A percentile compares a stretch with the other conserved stretches of the same genome.
Evolutionary conservation across 2,329 filamentous ascomycete genomes (phyloP).

Genomic region (Alternaria tenuissima): DNA sequence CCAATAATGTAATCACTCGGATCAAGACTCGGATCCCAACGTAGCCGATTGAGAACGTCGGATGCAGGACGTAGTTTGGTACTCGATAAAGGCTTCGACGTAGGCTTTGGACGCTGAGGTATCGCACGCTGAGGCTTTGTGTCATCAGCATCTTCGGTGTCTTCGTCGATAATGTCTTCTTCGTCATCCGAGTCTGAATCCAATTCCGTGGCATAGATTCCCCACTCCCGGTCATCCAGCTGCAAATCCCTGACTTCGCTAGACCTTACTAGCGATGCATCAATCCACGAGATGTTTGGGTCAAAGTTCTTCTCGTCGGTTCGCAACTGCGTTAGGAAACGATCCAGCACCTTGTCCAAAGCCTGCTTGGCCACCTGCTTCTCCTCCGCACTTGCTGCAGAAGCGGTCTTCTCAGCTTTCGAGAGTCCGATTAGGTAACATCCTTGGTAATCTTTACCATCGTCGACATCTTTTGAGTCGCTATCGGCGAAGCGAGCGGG

Average conservation of each 20-base stretch:
- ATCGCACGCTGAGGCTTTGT: conserved; percentile 23
- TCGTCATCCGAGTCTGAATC: conserved; percentile 52
- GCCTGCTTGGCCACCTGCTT: conserved; percentile 54
- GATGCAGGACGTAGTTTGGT: conserved; percentile 48
- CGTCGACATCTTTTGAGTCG: conserved; percentile 17
- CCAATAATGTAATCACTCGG: conserved; percentile 60
- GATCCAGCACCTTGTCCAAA: conserved; percentile 51
- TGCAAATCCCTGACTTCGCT: conserved; percentile 51
- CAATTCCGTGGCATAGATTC: conserved; percentile 55
- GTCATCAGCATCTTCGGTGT: conserved; percentile 15
- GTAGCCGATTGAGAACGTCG: conserved; percentile 59
- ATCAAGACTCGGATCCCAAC: conserved; percentile 59
- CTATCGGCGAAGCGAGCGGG: conserved; percentile 63
- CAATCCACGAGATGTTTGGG: conserved; percentile 45
- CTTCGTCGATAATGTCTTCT: conserved; percentile 27
- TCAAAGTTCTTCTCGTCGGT: conserved; percentile 50
- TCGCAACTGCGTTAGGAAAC: conserved; percentile 48
- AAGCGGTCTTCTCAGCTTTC: conserved; percentile 14
- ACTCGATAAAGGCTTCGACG: conserved; percentile 31
- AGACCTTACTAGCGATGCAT: conserved; percentile 41
- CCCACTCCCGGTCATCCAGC: conserved; percentile 61
- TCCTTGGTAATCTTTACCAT: conserved; percentile 62
- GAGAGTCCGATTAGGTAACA: conserved; percentile 69
- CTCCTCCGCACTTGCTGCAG: conserved; percentile 43
- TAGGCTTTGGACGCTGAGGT: conserved; percentile 25